phyloP scores from a whole-genome alignment of 306 rosid genomes.

The Biancaea sappan region DNA sequence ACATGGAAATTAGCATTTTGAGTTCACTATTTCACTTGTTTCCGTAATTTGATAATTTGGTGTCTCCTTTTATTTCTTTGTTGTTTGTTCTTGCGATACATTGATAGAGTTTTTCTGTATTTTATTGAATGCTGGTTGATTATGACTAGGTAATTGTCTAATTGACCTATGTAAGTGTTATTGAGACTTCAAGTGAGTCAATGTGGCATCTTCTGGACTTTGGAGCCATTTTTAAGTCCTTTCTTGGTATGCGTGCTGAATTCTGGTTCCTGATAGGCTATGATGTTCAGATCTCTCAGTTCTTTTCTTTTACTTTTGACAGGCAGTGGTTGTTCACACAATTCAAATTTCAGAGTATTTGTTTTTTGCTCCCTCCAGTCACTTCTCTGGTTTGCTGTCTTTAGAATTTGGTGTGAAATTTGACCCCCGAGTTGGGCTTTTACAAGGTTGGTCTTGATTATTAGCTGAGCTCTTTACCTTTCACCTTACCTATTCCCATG shows the following conservation, averaged over 20 bases:
- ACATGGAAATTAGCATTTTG: background rate
- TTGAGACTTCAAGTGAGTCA: background rate
- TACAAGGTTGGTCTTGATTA: background rate
- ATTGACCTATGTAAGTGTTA: background rate
- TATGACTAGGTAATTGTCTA: background rate
- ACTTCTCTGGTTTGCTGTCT: background rate
- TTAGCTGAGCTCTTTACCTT: background rate
- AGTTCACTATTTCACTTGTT: background rate
- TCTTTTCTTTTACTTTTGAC: background rate
- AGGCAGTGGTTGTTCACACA: background rate
- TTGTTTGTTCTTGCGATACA: background rate
- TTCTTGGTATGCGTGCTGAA: background rate
- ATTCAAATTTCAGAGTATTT: background rate
- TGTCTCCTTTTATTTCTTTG: background rate
- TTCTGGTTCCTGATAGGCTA: background rate
- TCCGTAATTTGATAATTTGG: background rate
- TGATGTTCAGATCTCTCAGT: background rate
- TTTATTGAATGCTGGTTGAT: background rate
- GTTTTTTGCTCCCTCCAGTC: background rate
- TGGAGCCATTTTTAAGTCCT: background rate
- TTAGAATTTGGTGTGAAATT: background rate
- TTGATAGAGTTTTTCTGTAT: background rate
- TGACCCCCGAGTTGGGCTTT: background rate
- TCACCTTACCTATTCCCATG: background rate
- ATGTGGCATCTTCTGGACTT: background rate